Percentiles rank a stretch among this genome's conserved stretches.
Evolutionary conservation across 805 yeast genomes (phyloP).

Genomic region (Sugiyamaella valdiviana): DNA sequence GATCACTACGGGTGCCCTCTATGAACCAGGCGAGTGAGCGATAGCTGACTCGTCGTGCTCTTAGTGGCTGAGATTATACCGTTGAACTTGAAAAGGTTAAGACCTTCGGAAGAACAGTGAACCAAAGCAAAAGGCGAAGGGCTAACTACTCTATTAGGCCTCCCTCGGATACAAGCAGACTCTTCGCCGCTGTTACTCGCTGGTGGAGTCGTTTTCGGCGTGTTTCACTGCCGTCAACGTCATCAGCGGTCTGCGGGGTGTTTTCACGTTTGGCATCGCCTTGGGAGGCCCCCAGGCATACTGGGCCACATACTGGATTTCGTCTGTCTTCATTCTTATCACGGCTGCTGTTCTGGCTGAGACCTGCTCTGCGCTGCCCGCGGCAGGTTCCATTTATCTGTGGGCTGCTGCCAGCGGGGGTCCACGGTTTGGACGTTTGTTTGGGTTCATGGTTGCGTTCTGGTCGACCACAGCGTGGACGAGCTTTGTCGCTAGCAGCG

Average conservation of each 20-base stretch:
- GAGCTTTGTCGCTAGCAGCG: constrained; percentile 17
- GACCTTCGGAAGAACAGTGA: constrained; percentile 20
- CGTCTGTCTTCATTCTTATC: constrained; percentile 17
- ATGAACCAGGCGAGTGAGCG: neutral
- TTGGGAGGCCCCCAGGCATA: constrained; percentile 24
- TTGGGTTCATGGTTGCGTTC: constrained; percentile 23
- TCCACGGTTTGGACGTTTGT: constrained; percentile 17
- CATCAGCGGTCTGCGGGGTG: constrained; percentile 13
- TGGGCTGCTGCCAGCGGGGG: constrained; percentile 25
- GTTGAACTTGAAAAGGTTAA: constrained; percentile 23
- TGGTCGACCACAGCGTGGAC: constrained; percentile 26
- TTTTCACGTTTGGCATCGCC: constrained; percentile 16
- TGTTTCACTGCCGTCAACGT: constrained; percentile 17
- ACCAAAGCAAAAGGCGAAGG: constrained; percentile 2
- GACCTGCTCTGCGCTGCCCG: constrained; percentile 22
- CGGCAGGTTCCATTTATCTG: constrained; percentile 23
- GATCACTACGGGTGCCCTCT: constrained; percentile 10
- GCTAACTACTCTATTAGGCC: constrained; percentile 12
- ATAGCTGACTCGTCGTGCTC: neutral
- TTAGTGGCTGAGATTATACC: constrained; percentile 20
- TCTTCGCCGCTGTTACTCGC: constrained; percentile 12
- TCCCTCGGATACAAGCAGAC: constrained; percentile 19
- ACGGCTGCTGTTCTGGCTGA: constrained; percentile 23
- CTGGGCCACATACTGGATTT: constrained; percentile 17
- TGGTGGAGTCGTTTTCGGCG: constrained; percentile 20